A percentile compares a stretch with the other conserved stretches of the same genome.
Evolutionary conservation across 163 green algal species (phyloP).

Genomic region (Scenedesmus sp.): DNA sequence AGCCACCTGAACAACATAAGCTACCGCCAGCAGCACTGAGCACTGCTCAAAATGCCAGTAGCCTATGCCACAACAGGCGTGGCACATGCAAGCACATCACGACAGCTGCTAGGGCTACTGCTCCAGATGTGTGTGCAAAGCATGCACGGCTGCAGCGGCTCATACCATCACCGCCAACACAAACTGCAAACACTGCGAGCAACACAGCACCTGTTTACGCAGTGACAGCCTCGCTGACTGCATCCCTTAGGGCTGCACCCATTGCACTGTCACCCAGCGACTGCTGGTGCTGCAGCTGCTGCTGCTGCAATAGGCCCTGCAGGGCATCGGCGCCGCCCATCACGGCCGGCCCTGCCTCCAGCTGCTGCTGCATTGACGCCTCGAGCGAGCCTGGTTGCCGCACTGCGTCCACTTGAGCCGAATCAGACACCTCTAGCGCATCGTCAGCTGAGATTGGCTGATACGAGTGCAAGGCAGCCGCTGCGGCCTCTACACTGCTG

Average conservation of each 20-base stretch:
- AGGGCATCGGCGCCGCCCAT: slow-evolving; percentile 43
- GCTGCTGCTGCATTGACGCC: slow-evolving; percentile 28
- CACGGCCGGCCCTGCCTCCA: slow-evolving; percentile 32
- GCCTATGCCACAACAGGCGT: not conserved
- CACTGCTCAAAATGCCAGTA: not conserved
- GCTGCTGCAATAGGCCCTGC: slow-evolving; percentile 22
- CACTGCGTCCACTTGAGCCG: slow-evolving; percentile 28
- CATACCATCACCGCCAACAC: not conserved
- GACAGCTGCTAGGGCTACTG: not conserved
- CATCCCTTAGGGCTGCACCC: slow-evolving; percentile 39
- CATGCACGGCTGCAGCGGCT: not conserved
- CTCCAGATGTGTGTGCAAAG: not conserved
- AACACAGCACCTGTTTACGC: not conserved
- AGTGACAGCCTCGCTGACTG: slow-evolving; percentile 24
- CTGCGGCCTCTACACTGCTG: slow-evolving; percentile 13
- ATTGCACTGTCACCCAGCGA: slow-evolving; percentile 39
- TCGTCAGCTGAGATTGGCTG: slow-evolving; percentile 40
- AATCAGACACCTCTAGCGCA: slow-evolving; percentile 25
- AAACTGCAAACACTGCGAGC: not conserved
- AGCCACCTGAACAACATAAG: not conserved
- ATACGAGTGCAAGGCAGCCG: slow-evolving; percentile 13
- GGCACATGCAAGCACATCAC: not conserved
- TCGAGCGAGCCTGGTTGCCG: slow-evolving; percentile 12
- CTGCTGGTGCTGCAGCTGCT: slow-evolving; percentile 42
- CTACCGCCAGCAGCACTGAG: not conserved